phyloP scores from a whole-genome alignment of 345 rosid genomes.

The Corchorus olitorius region DNA sequence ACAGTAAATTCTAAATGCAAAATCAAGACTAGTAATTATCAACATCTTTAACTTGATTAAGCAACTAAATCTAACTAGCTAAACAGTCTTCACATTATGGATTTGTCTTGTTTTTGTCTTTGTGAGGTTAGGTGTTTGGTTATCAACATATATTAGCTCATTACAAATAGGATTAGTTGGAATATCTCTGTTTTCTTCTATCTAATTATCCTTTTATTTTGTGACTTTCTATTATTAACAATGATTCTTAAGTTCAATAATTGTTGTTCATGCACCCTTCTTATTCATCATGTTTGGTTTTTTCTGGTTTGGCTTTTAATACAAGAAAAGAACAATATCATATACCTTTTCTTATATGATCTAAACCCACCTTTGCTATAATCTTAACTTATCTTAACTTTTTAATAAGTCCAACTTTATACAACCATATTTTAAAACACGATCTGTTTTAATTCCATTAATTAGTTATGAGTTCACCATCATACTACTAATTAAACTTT shows the following conservation, averaged over 20 bases:
- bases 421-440: too few relatives aligned
- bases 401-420: too few relatives aligned
- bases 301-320: conserved; percentile 3
- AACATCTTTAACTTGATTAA: conserved; percentile 5
- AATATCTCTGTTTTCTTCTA: neutral
- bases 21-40: too few relatives aligned
- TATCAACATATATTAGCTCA: neutral
- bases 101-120: neutral
- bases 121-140: conserved; percentile 12
- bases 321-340: conserved; percentile 15
- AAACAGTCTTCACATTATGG: too few relatives aligned
- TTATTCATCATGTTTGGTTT: neutral
- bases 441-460: too few relatives aligned
- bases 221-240: neutral
- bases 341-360: neutral
- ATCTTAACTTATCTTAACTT: neutral
- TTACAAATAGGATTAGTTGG: neutral
- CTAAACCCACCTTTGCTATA: neutral
- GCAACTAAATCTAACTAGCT: neutral
- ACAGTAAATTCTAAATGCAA: too few relatives aligned
- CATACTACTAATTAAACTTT: too few relatives aligned
- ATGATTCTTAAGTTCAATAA: neutral
- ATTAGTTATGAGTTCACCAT: too few relatives aligned
- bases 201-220: neutral
- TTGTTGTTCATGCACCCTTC: conserved; percentile 11